Percentiles rank a stretch among this genome's conserved stretches.
Evolutionary conservation across 768 basidiomycete species (phyloP).

Genomic region (Amyloporia xantha): DNA sequence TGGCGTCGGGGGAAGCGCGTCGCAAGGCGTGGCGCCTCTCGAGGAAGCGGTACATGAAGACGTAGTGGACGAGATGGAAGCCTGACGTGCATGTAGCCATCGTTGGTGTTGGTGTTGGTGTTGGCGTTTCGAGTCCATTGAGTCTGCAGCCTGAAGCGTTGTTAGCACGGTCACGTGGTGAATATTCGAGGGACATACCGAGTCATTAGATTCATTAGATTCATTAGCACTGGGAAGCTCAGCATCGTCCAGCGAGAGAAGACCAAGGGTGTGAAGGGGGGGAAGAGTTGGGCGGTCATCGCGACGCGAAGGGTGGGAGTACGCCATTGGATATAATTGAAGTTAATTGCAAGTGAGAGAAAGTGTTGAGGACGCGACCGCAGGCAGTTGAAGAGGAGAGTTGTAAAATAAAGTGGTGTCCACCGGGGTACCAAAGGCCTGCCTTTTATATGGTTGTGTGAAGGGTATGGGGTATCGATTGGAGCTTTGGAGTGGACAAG

Average conservation of each 20-base stretch:
- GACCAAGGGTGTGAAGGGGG: slow-evolving; percentile 42
- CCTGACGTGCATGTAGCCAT: slow-evolving; percentile 11
- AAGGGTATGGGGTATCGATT: slow-evolving; percentile 13
- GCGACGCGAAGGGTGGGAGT: slow-evolving; percentile 12
- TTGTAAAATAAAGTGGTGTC: slow-evolving; percentile 17
- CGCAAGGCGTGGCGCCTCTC: slow-evolving; percentile 19
- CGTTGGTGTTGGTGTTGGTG: too few relatives aligned
- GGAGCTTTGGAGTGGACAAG: slow-evolving; percentile 4
- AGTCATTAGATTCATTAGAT: slow-evolving; percentile 11
- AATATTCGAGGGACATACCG: slow-evolving; percentile 8
- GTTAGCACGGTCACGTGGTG: neutral
- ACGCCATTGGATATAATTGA: slow-evolving; percentile 10
- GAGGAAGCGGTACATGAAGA: slow-evolving; percentile 35
- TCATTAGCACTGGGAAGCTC: slow-evolving; percentile 5
- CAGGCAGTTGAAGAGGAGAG: slow-evolving; percentile 7
- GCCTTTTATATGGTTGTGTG: slow-evolving; percentile 19
- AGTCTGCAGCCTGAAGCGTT: neutral
- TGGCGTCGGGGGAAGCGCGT: neutral
- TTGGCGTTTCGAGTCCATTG: too few relatives aligned
- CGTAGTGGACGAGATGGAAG: slow-evolving; percentile 33
- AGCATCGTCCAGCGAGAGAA: slow-evolving; percentile 17
- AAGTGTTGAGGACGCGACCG: slow-evolving; percentile 2
- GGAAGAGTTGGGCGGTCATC: slow-evolving; percentile 46
- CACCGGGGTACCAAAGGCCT: slow-evolving; percentile 26
- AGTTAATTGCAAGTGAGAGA: slow-evolving; percentile 4